Conservation (phyloP, 116 monocot species). For the Dioscorea cayenensis region DNA sequence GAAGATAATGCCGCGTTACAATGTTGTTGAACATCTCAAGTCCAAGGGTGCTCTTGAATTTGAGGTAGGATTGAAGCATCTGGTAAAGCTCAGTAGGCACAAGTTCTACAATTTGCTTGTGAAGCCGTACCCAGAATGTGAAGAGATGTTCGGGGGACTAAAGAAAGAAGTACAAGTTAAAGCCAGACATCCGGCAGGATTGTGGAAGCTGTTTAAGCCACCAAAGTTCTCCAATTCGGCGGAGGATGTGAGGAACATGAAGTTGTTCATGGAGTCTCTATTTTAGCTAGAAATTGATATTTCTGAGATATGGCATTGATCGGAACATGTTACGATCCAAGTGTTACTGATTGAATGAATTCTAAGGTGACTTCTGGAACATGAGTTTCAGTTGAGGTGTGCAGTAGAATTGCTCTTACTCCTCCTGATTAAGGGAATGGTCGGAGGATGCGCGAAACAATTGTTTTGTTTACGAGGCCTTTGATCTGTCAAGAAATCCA, state of each 20-base stretch:
- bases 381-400: too few species aligned
- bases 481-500: too few species aligned
- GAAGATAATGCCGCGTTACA: constrained; percentile 57
- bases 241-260: constrained; percentile 49
- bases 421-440: too few species aligned
- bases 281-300: not conserved
- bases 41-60: constrained; percentile 47
- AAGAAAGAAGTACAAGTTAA: constrained; percentile 19
- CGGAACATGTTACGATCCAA: too few species aligned
- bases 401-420: too few species aligned
- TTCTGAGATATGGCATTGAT: not conserved
- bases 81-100: constrained; percentile 51
- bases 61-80: constrained; percentile 53
- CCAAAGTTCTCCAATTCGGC: constrained; percentile 8
- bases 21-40: constrained; percentile 57
- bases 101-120: constrained; percentile 85
- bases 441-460: too few species aligned
- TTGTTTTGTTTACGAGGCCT: too few species aligned
- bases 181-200: constrained; percentile 22
- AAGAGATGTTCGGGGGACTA: constrained; percentile 44
- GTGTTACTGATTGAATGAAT: too few species aligned
- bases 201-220: constrained; percentile 63
- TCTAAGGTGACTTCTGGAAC: too few species aligned
- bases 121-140: constrained; percentile 89
- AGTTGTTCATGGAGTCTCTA: constrained; percentile 21